These are phyloP conservation scores for Colletotrichum melonis DNA, from an alignment of 2,329 filamentous ascomycete genomes.

Conservation along the genomic window DNA sequence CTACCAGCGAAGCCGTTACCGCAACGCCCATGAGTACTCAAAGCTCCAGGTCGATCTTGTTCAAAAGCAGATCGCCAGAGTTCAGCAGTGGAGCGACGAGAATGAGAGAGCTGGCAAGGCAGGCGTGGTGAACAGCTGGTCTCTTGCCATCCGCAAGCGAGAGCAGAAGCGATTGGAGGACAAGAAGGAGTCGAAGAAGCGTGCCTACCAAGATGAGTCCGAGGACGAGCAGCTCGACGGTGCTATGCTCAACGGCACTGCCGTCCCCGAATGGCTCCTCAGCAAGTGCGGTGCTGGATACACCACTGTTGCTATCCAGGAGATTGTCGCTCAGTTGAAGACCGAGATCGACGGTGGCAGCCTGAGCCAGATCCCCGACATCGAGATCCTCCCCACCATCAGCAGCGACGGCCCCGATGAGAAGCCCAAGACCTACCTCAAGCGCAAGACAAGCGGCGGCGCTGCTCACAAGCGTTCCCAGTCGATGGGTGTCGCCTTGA, in stretches of 20 bases:
- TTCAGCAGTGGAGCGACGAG: slow-evolving; percentile 71
- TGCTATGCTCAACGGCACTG: slow-evolving; percentile 49
- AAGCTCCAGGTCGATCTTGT: slow-evolving; percentile 73
- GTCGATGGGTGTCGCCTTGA: slow-evolving; percentile 45
- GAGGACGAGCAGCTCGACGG: slow-evolving; percentile 47
- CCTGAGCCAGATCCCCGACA: slow-evolving; percentile 63
- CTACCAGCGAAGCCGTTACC: slow-evolving; percentile 81
- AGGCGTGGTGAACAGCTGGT: slow-evolving; percentile 68
- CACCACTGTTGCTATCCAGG: slow-evolving; percentile 57
- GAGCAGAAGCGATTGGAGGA: slow-evolving; percentile 68
- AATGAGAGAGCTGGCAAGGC: slow-evolving; percentile 52
- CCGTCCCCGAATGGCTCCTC: slow-evolving; percentile 62
- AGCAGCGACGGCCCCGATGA: slow-evolving; percentile 48
- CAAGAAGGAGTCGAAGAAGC: slow-evolving; percentile 48
- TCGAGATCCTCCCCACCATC: slow-evolving; percentile 69
- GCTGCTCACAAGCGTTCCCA: slow-evolving; percentile 47
- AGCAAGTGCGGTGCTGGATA: slow-evolving; percentile 59
- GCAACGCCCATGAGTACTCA: slow-evolving; percentile 71
- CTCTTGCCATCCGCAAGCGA: slow-evolving; percentile 72
- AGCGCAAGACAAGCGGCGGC: slow-evolving; percentile 40
- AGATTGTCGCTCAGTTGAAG: slow-evolving; percentile 59
- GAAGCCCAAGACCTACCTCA: slow-evolving; percentile 41
- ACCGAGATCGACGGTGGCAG: slow-evolving; percentile 55
- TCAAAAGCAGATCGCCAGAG: slow-evolving; percentile 68
- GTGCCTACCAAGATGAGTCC: slow-evolving; percentile 38